Base-by-base conservation (phyloP, 2,329 filamentous ascomycete species). In the Ophiostoma quercus region DNA sequence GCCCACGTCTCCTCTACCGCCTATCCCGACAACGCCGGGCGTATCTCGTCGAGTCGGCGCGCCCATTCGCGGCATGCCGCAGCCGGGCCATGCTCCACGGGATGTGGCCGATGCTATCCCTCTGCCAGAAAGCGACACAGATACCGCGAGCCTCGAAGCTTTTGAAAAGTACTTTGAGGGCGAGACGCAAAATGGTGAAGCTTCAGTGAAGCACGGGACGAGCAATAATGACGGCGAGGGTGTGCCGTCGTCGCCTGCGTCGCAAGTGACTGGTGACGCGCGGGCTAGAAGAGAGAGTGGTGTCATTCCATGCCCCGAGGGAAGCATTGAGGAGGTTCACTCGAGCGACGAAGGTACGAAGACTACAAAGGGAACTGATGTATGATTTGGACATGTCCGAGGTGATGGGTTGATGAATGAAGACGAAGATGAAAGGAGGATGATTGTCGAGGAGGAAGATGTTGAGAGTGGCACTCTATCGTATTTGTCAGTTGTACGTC, bases 1-100 rank as follows among this genome's bases (percentile, higher is more conserved):
- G 1, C 73, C 73, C 0, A 71, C 4, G 2, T 60, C 68, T 3
- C 71, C 73, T 1, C 67, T 73, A 3, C 72, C 72, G 2, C 71
- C 71, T 1, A 39, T 73, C 12, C 73, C 73, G 1, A 7, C 29
- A 7, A 62, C 57, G 0, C 57, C 43, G 9, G 60, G 32, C 7
- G 29, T 63, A 5, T 16, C 5, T 32, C 16, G 16, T n/a, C 19
- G 14, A 2, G 4, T 19, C 11, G 11, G 12, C 11, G 7, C 22
- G 6, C 57, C 57, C 8, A 6, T 19, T 1, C 11, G 7, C 32
- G 57, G 25, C 57, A 62, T 62, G 25, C 6, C 14, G 25, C 25
- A 29, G 51, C 22, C 9, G 25, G 51, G 51, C 51, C 47, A n/a
- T 22, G 22, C 8, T 32, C 22, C 32, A 37, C 12, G 16, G 8